Conservation (phyloP, 352 stramenopile genomes). For the Aphanomyces invadans region DNA sequence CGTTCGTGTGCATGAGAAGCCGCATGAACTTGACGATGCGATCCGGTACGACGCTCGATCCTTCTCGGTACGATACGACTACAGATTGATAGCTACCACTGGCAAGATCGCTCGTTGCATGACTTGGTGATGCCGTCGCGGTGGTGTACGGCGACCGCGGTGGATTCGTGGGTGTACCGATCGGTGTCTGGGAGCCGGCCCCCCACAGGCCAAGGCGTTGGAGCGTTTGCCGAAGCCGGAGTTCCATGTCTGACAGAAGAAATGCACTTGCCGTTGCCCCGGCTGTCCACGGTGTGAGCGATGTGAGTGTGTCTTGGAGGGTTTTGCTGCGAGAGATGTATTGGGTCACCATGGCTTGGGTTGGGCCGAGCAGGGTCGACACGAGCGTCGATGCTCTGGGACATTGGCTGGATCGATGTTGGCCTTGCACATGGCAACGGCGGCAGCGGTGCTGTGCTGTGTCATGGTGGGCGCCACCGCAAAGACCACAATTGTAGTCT, state of each 20-base stretch:
- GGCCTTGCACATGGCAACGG: constrained; percentile 45
- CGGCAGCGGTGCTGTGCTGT: constrained; percentile 60
- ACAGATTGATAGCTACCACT: constrained; percentile 31
- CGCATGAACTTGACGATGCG: constrained; percentile 83
- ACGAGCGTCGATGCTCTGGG: constrained; percentile 29
- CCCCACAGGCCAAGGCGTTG: constrained; percentile 69
- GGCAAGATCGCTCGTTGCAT: constrained; percentile 23
- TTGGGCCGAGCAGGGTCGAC: constrained; percentile 20
- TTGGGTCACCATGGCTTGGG: constrained; percentile 67
- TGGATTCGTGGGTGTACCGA: constrained; percentile 75
- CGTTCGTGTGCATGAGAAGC: constrained; percentile 77
- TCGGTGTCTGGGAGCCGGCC: constrained; percentile 71
- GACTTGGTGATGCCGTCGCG: too few relatives aligned
- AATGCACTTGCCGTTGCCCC: constrained; percentile 50
- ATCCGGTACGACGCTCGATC: constrained; percentile 54
- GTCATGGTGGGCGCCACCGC: constrained; percentile 37
- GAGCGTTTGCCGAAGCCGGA: constrained; percentile 56
- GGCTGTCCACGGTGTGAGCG: constrained; percentile 42
- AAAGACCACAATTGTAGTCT: constrained; percentile 63
- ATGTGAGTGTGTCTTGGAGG: constrained; percentile 41
- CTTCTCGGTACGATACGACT: constrained; percentile 72
- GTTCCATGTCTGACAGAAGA: constrained; percentile 53
- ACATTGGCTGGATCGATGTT: constrained; percentile 61
- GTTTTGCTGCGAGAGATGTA: constrained; percentile 53
- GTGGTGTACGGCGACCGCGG: too few relatives aligned